phyloP scores from a whole-genome alignment of 805 yeast species.

The Candida maesae region DNA sequence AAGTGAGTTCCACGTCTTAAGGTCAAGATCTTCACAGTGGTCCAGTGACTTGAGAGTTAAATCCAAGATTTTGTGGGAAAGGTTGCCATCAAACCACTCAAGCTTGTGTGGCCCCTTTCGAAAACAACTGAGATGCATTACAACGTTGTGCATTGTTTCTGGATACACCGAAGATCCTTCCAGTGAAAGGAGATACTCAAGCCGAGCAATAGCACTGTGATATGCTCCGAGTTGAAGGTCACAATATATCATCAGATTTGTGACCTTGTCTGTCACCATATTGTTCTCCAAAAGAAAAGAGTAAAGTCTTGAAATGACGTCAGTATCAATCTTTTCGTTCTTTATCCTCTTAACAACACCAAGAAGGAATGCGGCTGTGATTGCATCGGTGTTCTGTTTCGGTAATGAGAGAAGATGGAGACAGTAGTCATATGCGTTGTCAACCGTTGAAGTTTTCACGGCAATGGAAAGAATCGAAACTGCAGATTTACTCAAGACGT shows the following conservation, averaged over 20 bases:
- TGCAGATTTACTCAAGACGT: conserved; percentile 8
- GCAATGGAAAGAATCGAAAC: conserved; percentile 12
- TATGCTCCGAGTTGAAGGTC: conserved; percentile 12
- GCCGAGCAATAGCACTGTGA: conserved; percentile 9
- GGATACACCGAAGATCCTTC: conserved; percentile 4
- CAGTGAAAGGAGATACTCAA: conserved; percentile 5
- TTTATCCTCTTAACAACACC: conserved; percentile 4
- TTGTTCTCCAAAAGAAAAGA: conserved; percentile 4
- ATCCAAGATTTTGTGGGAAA: conserved; percentile 2
- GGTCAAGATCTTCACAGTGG: conserved; percentile 3
- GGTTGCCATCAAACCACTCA: conserved; percentile 5
- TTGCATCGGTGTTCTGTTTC: conserved; percentile 1
- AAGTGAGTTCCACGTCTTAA: conserved; percentile 20
- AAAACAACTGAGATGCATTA: conserved; percentile 3
- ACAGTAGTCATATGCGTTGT: conserved; percentile 14
- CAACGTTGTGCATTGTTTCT: conserved; percentile 12
- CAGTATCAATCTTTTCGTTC: conserved; percentile 1
- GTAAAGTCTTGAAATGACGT: conserved; percentile 14
- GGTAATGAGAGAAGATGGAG: conserved; percentile 9
- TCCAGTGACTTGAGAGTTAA: conserved; percentile 6
- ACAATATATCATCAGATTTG: conserved; percentile 16
- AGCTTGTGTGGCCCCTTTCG: neutral
- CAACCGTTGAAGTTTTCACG: conserved; percentile 2
- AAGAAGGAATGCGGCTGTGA: conserved; percentile 7
- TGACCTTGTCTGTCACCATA: conserved; percentile 8